Evolutionary conservation across 495 filamentous ascomycete genomes (phyloP), one percentile per base, ranked within the genome.

Genomic region (Penicillium angulare): DNA sequence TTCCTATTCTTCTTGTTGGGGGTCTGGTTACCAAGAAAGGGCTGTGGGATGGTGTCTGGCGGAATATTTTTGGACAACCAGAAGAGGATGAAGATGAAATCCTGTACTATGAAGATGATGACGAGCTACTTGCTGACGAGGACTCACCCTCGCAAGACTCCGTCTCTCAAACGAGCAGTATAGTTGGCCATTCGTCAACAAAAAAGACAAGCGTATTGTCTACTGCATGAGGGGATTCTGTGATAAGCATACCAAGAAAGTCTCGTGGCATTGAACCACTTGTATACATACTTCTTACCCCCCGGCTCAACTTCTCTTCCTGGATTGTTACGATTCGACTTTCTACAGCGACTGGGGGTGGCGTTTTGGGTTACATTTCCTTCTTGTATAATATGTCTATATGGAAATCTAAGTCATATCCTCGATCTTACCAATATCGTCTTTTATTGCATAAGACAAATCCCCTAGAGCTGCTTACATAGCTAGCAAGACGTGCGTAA

Each of bases 11-110:
- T 18, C 83, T 98, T 76, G 88, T 96, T 49, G 73, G 97, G 50
- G 95, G 90, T 32, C 87, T 97, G 65, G 82, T 85, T 39, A 90
- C 93, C 64, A 98, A 98, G 81, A 96, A 91, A 72, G 95, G 92
- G 0, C 76, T 97, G 59, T 96, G 90, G 90, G 81, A 87, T 55
- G 79, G 91, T 29, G 79, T 96, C 17, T 95, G 87, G 88, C 75
- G 79, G 47, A 80, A 83, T 27, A 63, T 85, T 0, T 69, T 81
- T 41, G 88, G 87, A 1, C 62, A 67, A 16, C 61, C 66, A 0
- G 78, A 82, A 7, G 65, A 68, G 26, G 71, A 74, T 5, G 71
- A 74, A 2, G 72, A 69, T 3, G 69, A 75, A 22, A 68, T 65
- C 45, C 22, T 68, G 21, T 75, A 74, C 53, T 63, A 70, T 43